Evolutionary conservation across 2,329 filamentous ascomycete genomes (phyloP).

Genomic region (Alternaria atra): DNA sequence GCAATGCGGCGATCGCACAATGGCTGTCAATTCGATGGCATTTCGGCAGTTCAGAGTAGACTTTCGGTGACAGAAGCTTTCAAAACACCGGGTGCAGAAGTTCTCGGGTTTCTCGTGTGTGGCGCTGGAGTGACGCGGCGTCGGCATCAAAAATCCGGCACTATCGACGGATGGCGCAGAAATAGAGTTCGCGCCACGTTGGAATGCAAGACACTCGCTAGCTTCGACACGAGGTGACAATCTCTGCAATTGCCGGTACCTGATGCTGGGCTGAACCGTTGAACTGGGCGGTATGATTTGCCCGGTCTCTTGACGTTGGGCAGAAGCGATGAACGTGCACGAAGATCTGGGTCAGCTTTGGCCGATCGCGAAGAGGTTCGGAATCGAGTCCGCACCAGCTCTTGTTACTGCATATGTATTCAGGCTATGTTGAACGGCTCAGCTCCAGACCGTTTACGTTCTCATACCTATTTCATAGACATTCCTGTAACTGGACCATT

Average conservation of each 20-base stretch:
- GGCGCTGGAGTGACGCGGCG: background rate
- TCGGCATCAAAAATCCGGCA: background rate
- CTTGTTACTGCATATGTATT: background rate
- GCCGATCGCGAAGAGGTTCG: background rate
- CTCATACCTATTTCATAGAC: background rate
- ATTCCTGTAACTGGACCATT: background rate
- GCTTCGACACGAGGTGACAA: background rate
- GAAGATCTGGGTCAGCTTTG: background rate
- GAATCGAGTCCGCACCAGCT: background rate
- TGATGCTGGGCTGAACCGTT: background rate
- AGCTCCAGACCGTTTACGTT: background rate
- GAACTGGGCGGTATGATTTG: background rate
- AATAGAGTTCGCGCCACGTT: constrained; percentile 11
- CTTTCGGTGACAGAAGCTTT: background rate
- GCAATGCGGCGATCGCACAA: background rate
- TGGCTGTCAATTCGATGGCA: background rate
- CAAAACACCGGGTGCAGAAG: background rate
- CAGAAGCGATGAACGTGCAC: constrained; percentile 2
- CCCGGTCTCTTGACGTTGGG: constrained; percentile 4
- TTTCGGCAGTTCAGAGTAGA: background rate
- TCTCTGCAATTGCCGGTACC: background rate
- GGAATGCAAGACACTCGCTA: background rate
- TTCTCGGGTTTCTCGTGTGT: background rate
- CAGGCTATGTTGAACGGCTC: constrained; percentile 6
- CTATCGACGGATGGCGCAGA: background rate